Evolutionary conservation across 2,329 filamentous ascomycete genomes (phyloP).

Genomic region (Colletotrichum lupini): DNA sequence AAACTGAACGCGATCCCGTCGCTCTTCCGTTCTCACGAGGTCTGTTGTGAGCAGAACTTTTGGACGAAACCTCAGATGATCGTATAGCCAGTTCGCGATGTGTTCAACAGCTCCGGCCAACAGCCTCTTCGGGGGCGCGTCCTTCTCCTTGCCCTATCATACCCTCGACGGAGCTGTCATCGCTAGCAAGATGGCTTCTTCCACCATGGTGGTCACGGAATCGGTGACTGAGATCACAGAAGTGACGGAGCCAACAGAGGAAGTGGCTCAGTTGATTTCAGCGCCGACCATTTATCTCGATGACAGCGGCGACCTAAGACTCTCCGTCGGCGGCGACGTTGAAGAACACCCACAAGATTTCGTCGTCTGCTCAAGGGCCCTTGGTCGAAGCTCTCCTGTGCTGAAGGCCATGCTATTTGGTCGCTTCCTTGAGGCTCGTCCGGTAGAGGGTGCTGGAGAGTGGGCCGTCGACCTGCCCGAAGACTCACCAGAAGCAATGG

Average conservation of each 20-base stretch:
- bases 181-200: slow-evolving; percentile 10
- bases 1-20: background rate
- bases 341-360: slow-evolving; percentile 33
- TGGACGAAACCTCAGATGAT: slow-evolving; percentile 20
- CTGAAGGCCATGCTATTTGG: slow-evolving; percentile 41
- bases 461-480: slow-evolving; percentile 44
- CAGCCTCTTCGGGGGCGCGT: slow-evolving; percentile 1
- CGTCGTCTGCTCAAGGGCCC: slow-evolving; percentile 39
- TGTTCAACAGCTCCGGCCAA: background rate
- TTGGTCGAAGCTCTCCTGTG: slow-evolving; percentile 40
- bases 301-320: slow-evolving; percentile 18
- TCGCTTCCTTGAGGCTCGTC: slow-evolving; percentile 39
- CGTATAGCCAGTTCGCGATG: background rate
- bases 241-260: background rate
- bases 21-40: background rate
- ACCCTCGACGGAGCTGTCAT: background rate
- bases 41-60: slow-evolving; percentile 13
- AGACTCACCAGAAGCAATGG: slow-evolving; percentile 43
- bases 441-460: slow-evolving; percentile 19
- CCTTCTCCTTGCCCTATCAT: slow-evolving; percentile 3
- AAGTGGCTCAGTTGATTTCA: background rate
- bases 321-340: slow-evolving; percentile 21
- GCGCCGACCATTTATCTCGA: slow-evolving; percentile 27
- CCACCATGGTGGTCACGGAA: slow-evolving; percentile 23
- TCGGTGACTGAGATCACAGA: slow-evolving; percentile 1